phyloP scores from a whole-genome alignment of 148 eudicot species.

The Beta vulgaris region DNA sequence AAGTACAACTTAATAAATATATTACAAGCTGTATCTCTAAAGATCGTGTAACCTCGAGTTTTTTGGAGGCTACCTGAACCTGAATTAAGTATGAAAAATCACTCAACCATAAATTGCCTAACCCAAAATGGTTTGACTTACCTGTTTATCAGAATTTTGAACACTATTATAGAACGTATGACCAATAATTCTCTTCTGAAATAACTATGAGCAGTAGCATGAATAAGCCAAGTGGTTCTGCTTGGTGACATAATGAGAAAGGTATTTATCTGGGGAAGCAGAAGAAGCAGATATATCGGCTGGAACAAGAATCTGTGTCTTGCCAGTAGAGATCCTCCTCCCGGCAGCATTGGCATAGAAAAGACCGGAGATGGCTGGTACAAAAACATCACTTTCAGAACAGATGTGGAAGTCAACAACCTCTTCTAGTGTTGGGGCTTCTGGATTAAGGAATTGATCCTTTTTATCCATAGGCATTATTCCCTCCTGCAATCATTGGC shows the following conservation, averaged over 20 bases:
- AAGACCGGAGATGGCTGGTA: conserved; percentile 87
- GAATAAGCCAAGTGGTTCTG: conserved; percentile 91
- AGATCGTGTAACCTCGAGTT: conserved; percentile 10
- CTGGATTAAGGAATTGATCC: conserved; percentile 56
- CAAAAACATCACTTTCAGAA: conserved; percentile 79
- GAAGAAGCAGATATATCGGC: conserved; percentile 43
- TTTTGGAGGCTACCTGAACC: conserved; percentile 18
- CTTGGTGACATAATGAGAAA: conserved; percentile 70
- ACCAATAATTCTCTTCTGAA: background rate
- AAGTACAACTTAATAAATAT: conserved; percentile 26
- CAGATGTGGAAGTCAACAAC: conserved; percentile 80
- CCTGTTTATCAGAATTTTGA: conserved; percentile 11
- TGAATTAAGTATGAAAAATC: conserved; percentile 23
- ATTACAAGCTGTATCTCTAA: conserved; percentile 30
- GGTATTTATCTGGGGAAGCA: conserved; percentile 50
- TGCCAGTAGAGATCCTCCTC: conserved; percentile 78
- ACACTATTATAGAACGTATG: background rate
- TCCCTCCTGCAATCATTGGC: conserved; percentile 53
- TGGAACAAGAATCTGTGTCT: conserved; percentile 85
- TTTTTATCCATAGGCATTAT: conserved; percentile 83
- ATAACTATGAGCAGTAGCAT: conserved; percentile 63
- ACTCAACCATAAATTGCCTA: conserved; percentile 14
- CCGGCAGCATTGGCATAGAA: conserved; percentile 94
- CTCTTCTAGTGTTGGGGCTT: conserved; percentile 66
- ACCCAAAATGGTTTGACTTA: conserved; percentile 23